These are phyloP conservation scores for Choiromyces venosus DNA, from an alignment of 495 filamentous ascomycete species.

Conservation along the genomic window DNA sequence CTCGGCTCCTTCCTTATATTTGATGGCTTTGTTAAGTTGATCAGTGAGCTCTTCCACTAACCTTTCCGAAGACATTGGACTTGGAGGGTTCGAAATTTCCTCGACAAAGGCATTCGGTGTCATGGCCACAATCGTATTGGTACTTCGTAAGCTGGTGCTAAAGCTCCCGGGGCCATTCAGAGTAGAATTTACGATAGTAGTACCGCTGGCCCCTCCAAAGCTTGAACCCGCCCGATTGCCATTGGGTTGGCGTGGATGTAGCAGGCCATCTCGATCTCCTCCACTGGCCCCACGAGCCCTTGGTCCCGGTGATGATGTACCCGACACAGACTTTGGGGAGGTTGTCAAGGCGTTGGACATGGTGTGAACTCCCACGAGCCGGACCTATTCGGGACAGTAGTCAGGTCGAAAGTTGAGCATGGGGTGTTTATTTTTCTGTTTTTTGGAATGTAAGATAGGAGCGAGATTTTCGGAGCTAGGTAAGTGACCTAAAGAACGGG, in stretches of 20 bases:
- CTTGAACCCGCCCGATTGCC: slow-evolving; percentile 35
- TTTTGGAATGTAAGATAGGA: neutral
- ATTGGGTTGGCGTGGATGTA: slow-evolving; percentile 34
- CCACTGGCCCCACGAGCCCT: slow-evolving; percentile 38
- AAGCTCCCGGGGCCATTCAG: slow-evolving; percentile 77
- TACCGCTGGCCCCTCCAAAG: slow-evolving; percentile 22
- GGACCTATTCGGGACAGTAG: slow-evolving; percentile 20
- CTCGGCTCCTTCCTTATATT: slow-evolving; percentile 95
- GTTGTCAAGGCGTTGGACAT: slow-evolving; percentile 43
- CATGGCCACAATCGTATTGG: slow-evolving; percentile 56
- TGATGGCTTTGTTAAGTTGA: slow-evolving; percentile 83
- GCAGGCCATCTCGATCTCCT: slow-evolving; percentile 33
- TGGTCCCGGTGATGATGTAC: slow-evolving; percentile 21
- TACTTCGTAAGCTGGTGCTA: slow-evolving; percentile 78
- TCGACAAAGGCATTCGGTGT: slow-evolving; percentile 63
- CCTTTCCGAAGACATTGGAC: slow-evolving; percentile 60
- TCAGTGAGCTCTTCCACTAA: slow-evolving; percentile 69
- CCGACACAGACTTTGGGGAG: slow-evolving; percentile 33
- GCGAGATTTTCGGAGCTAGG: neutral
- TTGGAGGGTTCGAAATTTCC: slow-evolving; percentile 47
- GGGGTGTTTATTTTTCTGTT: slow-evolving; percentile 4
- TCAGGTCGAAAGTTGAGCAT: slow-evolving; percentile 34
- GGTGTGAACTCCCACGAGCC: slow-evolving; percentile 37
- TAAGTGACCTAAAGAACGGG: neutral
- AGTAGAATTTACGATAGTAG: slow-evolving; percentile 40